These are phyloP conservation scores for Vigna radiata DNA, from an alignment of 306 rosid species.

Conservation along the genomic window DNA sequence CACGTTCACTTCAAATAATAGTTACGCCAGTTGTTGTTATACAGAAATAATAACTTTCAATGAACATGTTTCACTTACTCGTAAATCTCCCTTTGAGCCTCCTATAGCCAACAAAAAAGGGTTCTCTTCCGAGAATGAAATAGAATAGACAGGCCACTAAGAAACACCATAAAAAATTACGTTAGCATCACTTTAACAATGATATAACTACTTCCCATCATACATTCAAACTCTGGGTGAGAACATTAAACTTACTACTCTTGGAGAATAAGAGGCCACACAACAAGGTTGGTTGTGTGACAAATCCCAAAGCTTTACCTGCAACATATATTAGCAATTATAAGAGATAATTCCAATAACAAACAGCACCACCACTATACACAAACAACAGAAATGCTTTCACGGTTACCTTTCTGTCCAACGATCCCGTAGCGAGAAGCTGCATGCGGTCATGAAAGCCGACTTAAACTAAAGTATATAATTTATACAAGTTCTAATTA, in stretches of 20 bases:
- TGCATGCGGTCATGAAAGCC: constrained; percentile 39
- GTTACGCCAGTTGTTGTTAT: too few relatives aligned
- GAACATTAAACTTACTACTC: constrained; percentile 58
- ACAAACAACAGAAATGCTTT: constrained; percentile 21
- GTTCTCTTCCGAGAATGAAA: constrained; percentile 74
- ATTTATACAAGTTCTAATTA: constrained; percentile 18
- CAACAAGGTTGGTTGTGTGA: constrained; percentile 84
- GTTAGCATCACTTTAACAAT: constrained; percentile 8
- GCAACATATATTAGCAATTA: constrained; percentile 35
- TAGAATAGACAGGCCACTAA: constrained; percentile 68
- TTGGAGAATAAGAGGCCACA: constrained; percentile 61
- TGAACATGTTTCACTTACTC: too few relatives aligned
- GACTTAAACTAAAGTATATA: constrained; percentile 28
- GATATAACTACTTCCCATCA: neutral
- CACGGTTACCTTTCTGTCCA: constrained; percentile 71
- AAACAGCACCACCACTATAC: neutral
- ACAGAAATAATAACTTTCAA: too few relatives aligned
- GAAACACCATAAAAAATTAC: constrained; percentile 32
- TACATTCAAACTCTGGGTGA: too few relatives aligned
- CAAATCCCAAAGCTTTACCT: constrained; percentile 97
- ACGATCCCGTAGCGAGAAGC: constrained; percentile 91
- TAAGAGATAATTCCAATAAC: constrained; percentile 24
- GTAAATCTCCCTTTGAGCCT: constrained; percentile 85
- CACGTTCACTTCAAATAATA: too few relatives aligned
- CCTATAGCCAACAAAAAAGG: constrained; percentile 88